A percentile compares a stretch with the other conserved stretches of the same genome.
Conservation (phyloP, 1,284 basidiomycete genomes). For the Coriolopsis trogii region DNA sequence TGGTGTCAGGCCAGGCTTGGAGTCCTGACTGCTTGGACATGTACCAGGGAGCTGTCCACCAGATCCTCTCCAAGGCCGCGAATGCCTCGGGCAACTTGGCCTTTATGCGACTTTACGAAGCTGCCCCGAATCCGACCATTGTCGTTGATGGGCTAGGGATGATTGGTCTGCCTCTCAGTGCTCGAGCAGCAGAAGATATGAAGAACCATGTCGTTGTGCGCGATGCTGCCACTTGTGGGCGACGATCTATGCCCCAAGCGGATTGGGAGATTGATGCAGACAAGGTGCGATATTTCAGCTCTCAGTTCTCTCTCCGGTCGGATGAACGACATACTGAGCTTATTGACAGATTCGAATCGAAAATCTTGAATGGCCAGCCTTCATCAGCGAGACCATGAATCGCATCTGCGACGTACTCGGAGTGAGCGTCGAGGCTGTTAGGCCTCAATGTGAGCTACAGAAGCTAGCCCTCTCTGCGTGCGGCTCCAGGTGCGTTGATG, state of each 20-base stretch:
- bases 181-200: slow-evolving; percentile 2
- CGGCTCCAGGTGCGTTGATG: background rate
- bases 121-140: slow-evolving; percentile 27
- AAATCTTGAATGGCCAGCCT: background rate
- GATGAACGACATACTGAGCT: background rate
- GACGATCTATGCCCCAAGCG: background rate
- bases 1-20: too few species aligned
- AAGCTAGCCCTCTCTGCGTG: background rate
- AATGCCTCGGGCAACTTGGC: too few species aligned
- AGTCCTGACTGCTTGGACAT: too few species aligned
- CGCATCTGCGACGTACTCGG: background rate
- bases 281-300: background rate
- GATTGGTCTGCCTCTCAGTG: slow-evolving; percentile 41
- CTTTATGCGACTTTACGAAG: too few species aligned
- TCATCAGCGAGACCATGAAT: background rate
- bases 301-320: too few species aligned
- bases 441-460: background rate
- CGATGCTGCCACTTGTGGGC: background rate
- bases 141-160: slow-evolving; percentile 27
- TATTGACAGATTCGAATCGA: background rate
- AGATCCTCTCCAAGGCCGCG: too few species aligned
- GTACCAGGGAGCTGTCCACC: too few species aligned
- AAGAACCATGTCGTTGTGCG: background rate
- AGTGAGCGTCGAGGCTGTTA: background rate
- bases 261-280: background rate